Conservation (phyloP, 495 filamentous ascomycete genomes). For the Aspergillus heteromorphus region DNA sequence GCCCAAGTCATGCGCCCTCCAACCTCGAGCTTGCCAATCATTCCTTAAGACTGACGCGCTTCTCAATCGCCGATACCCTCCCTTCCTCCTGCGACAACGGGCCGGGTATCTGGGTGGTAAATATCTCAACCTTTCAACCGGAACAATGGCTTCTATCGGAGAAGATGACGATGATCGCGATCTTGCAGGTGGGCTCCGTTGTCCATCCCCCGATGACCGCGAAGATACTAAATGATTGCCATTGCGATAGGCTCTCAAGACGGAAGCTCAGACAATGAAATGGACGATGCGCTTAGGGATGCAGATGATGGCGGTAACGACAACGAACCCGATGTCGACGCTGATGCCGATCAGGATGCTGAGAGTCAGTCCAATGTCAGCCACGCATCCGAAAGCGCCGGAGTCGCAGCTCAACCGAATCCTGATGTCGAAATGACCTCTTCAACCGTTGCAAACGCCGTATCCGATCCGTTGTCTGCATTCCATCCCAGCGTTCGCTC, state of each 20-base stretch:
- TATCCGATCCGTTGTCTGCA: conserved; percentile 28
- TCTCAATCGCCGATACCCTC: neutral
- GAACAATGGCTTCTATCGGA: conserved; percentile 29
- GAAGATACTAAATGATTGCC: conserved; percentile 1
- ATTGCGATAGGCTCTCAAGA: conserved; percentile 48
- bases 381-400: conserved; percentile 40
- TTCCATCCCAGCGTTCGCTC: conserved; percentile 65
- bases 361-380: conserved; percentile 45
- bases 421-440: conserved; percentile 32
- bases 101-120: neutral
- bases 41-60: neutral
- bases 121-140: neutral
- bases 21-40: neutral
- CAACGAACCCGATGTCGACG: conserved; percentile 61
- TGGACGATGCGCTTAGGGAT: conserved; percentile 64
- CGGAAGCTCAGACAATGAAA: conserved; percentile 66
- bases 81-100: neutral
- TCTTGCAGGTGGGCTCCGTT: conserved; percentile 37
- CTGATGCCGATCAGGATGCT: conserved; percentile 57
- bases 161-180: conserved; percentile 55
- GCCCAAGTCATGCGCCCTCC: neutral
- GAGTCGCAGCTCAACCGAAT: conserved; percentile 36
- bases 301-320: conserved; percentile 55
- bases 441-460: conserved; percentile 27
- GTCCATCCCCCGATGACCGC: neutral